Evolutionary conservation across 2,329 filamentous ascomycete genomes (phyloP).

Genomic region (Biscogniauxia sp.): DNA sequence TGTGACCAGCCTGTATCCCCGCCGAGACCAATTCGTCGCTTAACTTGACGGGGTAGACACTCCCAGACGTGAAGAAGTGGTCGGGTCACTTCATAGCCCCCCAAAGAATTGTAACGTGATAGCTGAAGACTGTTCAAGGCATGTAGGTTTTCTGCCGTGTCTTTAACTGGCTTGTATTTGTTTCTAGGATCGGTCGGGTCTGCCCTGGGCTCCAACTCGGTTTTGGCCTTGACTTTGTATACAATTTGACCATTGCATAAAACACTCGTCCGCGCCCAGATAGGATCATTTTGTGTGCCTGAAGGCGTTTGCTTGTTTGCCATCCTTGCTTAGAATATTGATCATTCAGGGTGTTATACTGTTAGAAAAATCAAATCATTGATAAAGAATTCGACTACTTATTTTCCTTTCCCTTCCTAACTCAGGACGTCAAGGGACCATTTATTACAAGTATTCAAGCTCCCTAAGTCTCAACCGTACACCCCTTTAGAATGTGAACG

Average conservation of each 20-base stretch:
- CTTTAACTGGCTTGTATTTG: not conserved
- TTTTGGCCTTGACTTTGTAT: slow-evolving; percentile 10
- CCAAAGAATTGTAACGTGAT: slow-evolving; percentile 1
- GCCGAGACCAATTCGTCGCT: slow-evolving; percentile 10
- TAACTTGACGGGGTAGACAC: slow-evolving; percentile 7
- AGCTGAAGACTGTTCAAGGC: slow-evolving; percentile 17
- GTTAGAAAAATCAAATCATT: too few species aligned
- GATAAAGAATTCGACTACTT: too few species aligned
- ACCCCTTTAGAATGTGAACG: too few species aligned
- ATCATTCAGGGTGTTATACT: too few species aligned
- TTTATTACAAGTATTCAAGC: too few species aligned
- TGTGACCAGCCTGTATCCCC: slow-evolving; percentile 8
- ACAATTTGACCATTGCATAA: slow-evolving; percentile 17
- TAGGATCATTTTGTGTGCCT: not conserved
- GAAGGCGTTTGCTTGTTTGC: not conserved
- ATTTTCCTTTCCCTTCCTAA: too few species aligned
- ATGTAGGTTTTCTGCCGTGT: slow-evolving; percentile 7
- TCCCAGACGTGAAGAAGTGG: slow-evolving; percentile 14
- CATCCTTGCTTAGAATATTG: too few species aligned
- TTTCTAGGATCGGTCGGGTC: not conserved
- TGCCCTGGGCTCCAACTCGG: not conserved
- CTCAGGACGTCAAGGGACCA: too few species aligned
- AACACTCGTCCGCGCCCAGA: slow-evolving; percentile 11
- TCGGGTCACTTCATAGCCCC: slow-evolving; percentile 10
- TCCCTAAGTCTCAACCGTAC: too few species aligned